Evolutionary conservation across 2,329 filamentous ascomycete genomes (phyloP), one percentile per base, ranked within the genome.

Genomic region (Dactylonectria estremocensis): DNA sequence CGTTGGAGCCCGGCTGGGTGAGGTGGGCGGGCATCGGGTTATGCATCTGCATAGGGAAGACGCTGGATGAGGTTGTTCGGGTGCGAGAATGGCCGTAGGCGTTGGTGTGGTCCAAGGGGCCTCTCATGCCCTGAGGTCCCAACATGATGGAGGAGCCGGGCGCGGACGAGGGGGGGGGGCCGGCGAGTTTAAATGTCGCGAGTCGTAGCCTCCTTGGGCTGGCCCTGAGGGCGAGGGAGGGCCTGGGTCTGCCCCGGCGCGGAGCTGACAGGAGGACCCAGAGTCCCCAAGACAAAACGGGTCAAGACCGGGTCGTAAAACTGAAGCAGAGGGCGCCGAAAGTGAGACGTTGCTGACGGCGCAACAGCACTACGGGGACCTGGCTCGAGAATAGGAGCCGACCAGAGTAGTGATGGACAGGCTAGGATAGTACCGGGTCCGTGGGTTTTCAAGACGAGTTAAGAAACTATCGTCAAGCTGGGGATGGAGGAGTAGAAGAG

Each of bases 31-130:
- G 71, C 50, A 70, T 66, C 33, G 70, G 70, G 22, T 71, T 74
- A 50, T 78, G 77, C 37, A 74, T 69, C 59, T 80, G 80, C 61
- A 72, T 67, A 33, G 85, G 86, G 57, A 88, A 87, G 63, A 83
- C 79, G 76, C 83, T 88, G 67, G 88, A 90, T 2, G 88, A 89
- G 14, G 83, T 85, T n/a, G 87, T 89, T 75, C 87, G 83, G 59
- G 86, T 83, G 74, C 87, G 83, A 40, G 86, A 88, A 72, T 89
- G 88, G 61, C 83, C 80, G 77, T 89, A 88, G 69, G 81, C 73
- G 69, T 72, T 76, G 56, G 77, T 72, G 46, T 79, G 79, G 65
- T 81, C 78, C 71, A 80, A 76, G 61, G 76, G 78, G 64, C 77
- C 75, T 63, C 77, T 74, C 64, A 76, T 75, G 35, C 72, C 69